Base-by-base conservation (phyloP, 2,329 filamentous ascomycete species). In the Scedosporium dehoogii region DNA sequence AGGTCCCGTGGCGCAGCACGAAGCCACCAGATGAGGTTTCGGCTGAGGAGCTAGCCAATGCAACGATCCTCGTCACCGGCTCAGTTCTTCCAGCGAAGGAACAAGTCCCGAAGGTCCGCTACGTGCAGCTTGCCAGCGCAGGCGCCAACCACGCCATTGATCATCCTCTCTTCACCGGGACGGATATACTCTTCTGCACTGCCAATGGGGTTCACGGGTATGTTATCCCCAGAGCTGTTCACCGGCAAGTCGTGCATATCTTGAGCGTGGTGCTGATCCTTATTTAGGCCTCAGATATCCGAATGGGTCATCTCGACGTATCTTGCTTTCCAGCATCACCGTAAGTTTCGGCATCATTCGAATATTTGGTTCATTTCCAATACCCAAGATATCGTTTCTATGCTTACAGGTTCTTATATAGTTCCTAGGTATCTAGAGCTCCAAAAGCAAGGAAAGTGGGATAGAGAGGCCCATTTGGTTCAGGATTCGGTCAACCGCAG, bases 181-280 rank as follows among this genome's bases (percentile, higher is more conserved):
- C 78, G 0, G 73, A 81, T 58, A 71, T 83, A 6, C 68, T 72
- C 0, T 82, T 85, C 64, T 81, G 78, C 55, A 82, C 81, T 0
- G 81, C 81, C 0, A 85, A 82, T 63, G 83, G 83, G 0, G 79
- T 85, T n/a, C 81, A 84, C 48, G 81, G 80, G 81, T 82, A 64
- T 69, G 77, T 68, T 29, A 14, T 6, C 12, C 18, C 21, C 9
- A 14, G 7, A 18, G 51, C 1, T 29, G 27, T 27, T 10, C 3
- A 1, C 5, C 3, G 16, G n/a, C 9, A 12, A n/a, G 51, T 42
- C 33, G 16, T 10, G 33, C 29, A 48, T 60, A 18, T 14, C 18
- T 7, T 48, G 27, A 6, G 18, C 56, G 18, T 59, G 33, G 18
- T 27, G 10, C 27, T 57, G 55, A 18, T 33, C 18, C 38, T 21